A percentile compares a stretch with the other conserved stretches of the same genome.
Evolutionary conservation across 1,284 basidiomycete species (phyloP).

Genomic region (Leccinum fallax): DNA sequence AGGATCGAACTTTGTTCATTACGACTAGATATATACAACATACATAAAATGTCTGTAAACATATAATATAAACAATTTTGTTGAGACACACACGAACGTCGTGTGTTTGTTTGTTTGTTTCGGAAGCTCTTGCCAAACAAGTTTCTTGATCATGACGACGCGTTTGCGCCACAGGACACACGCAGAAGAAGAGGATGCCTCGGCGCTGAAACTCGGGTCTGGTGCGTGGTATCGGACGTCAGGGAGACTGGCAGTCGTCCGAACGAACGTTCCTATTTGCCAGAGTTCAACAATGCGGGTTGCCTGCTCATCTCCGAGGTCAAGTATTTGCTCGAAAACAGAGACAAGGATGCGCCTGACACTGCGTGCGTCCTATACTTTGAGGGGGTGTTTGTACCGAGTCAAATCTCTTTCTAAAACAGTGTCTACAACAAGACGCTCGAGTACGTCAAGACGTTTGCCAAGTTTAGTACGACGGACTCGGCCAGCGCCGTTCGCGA

Average conservation of each 20-base stretch:
- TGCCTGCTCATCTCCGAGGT: slow-evolving; percentile 92
- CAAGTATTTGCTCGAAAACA: slow-evolving; percentile 84
- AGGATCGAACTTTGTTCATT: slow-evolving; percentile 25
- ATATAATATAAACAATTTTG: slow-evolving; percentile 34
- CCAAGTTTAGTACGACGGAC: slow-evolving; percentile 87
- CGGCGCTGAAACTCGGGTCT: slow-evolving; percentile 53
- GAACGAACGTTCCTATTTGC: background rate
- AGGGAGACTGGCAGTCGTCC: background rate
- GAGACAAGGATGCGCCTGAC: slow-evolving; percentile 82
- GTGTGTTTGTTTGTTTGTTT: slow-evolving; percentile 28
- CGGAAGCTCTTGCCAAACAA: slow-evolving; percentile 35
- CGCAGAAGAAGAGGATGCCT: slow-evolving; percentile 55
- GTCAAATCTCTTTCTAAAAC: background rate
- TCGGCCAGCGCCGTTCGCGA: slow-evolving; percentile 87
- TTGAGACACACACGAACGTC: background rate
- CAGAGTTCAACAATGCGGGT: slow-evolving; percentile 90
- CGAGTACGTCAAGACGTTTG: slow-evolving; percentile 89
- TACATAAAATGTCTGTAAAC: slow-evolving; percentile 39
- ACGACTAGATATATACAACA: slow-evolving; percentile 36
- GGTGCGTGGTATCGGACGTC: slow-evolving; percentile 34
- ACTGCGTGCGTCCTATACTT: slow-evolving; percentile 60
- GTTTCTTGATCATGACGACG: slow-evolving; percentile 42
- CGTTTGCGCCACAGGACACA: slow-evolving; percentile 52
- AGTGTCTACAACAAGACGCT: slow-evolving; percentile 93
- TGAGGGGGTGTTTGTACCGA: background rate